Base-by-base conservation (phyloP, 2,329 filamentous ascomycete genomes). In the Fusarium camptoceras region DNA sequence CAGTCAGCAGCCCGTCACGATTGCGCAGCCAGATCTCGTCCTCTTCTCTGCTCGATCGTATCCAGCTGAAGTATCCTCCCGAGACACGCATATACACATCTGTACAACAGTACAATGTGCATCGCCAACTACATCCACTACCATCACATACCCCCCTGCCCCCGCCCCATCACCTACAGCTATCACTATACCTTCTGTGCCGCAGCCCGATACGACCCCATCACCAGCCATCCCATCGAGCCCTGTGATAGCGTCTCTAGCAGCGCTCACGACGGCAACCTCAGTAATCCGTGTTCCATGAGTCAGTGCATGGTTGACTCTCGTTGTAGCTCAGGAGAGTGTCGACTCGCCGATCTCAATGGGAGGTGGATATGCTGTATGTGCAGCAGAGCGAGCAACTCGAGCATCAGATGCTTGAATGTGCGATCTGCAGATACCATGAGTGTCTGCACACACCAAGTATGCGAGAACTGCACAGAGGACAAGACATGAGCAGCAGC, bases 321-420 rank as follows among this genome's bases (percentile, higher is more conserved):
- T 5, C 78, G 82, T 42, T 88, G 86, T 77, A 80, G 75, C 39
- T 82, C 82, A 7, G 85, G 85, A 11, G 78, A 75, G 22, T 88
- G 86, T 68, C 81, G 84, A 12, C 79, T 87, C 3, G 78, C 82
- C 55, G 83, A 86, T 50, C 82, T 87, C 9, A 79, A 81, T 30
- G 82, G 84, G 2, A 68, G 79, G 10, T 87, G 86, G 85, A 72
- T 77, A 16, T 88, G 86, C 71, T 88, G 86, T 73, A 78, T 76
- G 60, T 88, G 86, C 68, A 73, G 76, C 6, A 78, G 83, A 8
- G 83, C 83, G 9, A 81, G 79, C 8, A 87, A 87, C 62, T 76
- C 78, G 7, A 81, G 81, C 49, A 77, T 78, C 24, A 83, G 79
- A 78, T 87, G 85, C 68, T 76, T 80, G 34, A 82, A 85, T 64